Base-by-base conservation (phyloP, 2,329 filamentous ascomycete genomes). In the Corinectria fuckeliana region DNA sequence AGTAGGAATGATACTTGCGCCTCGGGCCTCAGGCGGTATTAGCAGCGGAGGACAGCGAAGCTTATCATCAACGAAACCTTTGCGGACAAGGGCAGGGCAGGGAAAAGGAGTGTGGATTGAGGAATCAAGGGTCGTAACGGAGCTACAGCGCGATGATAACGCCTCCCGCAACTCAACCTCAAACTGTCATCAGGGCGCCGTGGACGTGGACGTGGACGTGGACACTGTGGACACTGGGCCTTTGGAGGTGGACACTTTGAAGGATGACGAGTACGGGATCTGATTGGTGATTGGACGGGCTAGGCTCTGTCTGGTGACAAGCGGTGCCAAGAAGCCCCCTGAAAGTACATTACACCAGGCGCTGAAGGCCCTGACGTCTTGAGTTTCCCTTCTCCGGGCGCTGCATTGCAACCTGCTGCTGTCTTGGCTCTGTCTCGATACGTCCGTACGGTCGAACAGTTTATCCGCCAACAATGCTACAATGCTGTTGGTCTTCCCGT, bases 131-230 rank as follows among this genome's bases (percentile, higher is more conserved):
- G 16, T 53, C 42, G 28, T 34, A 13, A 36, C 38, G 21, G 39
- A 21, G 34, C 45, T 21, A 38, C 28, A 34, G 36, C 45, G 26
- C 36, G 21, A 26, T 45, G 56, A 56, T 59, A 60, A 56, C 56
- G 51, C 56, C 26, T 47, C 30, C 47, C 44, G 48, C 38, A 44
- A 45, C 44, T 54, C 56, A 51, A 58, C 50, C 42, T 52, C 51
- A 56, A 62, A 55, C 56, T 62, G 60, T 59, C 60, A 59, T 59
- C 60, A 59, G 44, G 30, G 50, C 20, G 41, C 23, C 45, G 52
- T 45, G 32, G n/a, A 16, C 18, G 50, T 50, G 39, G 32, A 57
- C 26, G 54, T 39, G 54, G 54, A 45, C 32, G 32, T 36, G 32
- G 36, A 45, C 39, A 32, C 23, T 26, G n/a, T n/a, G n/a, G n/a